Evolutionary conservation across 345 rosid genomes (phyloP).

Genomic region (Microcos paniculata): DNA sequence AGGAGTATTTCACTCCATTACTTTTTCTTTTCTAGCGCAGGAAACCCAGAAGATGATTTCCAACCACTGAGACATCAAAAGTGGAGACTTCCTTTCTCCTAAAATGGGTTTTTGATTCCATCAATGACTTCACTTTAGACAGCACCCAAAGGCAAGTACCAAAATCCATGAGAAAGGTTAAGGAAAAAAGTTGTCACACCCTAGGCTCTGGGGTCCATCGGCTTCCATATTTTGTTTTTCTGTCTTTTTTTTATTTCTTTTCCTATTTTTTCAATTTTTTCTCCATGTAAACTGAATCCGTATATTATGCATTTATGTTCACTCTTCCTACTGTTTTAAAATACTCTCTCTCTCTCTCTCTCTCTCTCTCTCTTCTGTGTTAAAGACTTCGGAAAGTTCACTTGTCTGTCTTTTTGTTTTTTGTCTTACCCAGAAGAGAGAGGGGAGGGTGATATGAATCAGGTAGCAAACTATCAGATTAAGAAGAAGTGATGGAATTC

Average conservation of each 20-base stretch:
- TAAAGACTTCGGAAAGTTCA: not conserved
- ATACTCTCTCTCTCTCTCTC: no score
- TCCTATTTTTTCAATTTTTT: no score
- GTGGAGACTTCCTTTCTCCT: conserved; percentile 1
- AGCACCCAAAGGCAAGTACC: not conserved
- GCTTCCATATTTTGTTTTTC: not conserved
- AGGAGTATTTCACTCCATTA: no score
- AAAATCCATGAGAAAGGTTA: not conserved
- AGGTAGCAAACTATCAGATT: conserved; percentile 1
- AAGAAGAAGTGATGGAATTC: not conserved
- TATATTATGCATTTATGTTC: not conserved
- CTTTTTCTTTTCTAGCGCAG: not conserved
- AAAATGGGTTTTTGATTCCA: conserved; percentile 6
- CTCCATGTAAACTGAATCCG: not conserved
- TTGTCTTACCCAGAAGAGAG: not conserved
- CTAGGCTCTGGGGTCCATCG: not conserved
- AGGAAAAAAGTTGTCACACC: not conserved
- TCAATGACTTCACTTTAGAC: conserved; percentile 1
- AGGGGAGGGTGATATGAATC: not conserved
- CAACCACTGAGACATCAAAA: not conserved
- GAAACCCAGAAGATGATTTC: not conserved
- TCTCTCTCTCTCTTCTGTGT: not conserved
- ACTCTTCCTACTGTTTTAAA: not conserved
- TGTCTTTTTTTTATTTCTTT: no score
- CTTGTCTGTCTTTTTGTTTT: not conserved